Base-by-base conservation (phyloP, 2,329 filamentous ascomycete genomes). In the Penicillium sp. region DNA sequence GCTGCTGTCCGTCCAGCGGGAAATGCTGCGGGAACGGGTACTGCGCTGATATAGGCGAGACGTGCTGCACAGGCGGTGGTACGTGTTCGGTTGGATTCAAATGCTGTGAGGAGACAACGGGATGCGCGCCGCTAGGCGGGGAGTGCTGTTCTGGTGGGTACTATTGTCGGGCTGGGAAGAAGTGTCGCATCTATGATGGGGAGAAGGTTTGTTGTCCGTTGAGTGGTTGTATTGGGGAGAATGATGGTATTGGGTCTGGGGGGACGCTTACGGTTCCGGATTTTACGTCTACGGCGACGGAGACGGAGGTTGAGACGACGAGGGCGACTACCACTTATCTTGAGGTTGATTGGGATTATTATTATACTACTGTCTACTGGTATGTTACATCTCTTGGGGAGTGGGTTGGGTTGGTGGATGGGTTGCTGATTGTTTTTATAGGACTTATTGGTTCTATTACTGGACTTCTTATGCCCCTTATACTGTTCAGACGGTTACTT, bases 381-480 rank as follows among this genome's bases (percentile, higher is more conserved):
- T 65, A 34, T 50, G 61, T 45, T 46, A 15, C 0, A 2, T 40
- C 6, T 40, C 13, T 33, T 5, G 31, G 10, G 10, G 10, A 33
- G 1, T 33, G 9, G 8, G 10, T n/a, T 2, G 16, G 16, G 13
- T n/a, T 7, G 21, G 23, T 15, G 13, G 5, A 33, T 29, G 8
- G 5, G 15, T 21, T 3, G 19, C 47, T 58, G 27, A 60, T 19
- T 39, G n/a, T 5, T 4, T 31, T 19, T 43, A 16, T 36, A 65
- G 63, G 63, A 58, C 60, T 25, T 65, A 60, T 15, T 65, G 55
- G 52, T 61, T 51, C 43, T 65, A 64, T 19, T 64, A 59, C 53
- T 65, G 63, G 63, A 65, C 63, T 16, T 61, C 60, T n/a, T 56
- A 40, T 38, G 29, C 55, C 0, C 62, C 63, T 4, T 65, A 65